A percentile compares a stretch with the other conserved stretches of the same genome.
These are phyloP conservation scores for Trichoderma hamatum DNA, from an alignment of 2,329 filamentous ascomycete genomes.

Conservation along the genomic window DNA sequence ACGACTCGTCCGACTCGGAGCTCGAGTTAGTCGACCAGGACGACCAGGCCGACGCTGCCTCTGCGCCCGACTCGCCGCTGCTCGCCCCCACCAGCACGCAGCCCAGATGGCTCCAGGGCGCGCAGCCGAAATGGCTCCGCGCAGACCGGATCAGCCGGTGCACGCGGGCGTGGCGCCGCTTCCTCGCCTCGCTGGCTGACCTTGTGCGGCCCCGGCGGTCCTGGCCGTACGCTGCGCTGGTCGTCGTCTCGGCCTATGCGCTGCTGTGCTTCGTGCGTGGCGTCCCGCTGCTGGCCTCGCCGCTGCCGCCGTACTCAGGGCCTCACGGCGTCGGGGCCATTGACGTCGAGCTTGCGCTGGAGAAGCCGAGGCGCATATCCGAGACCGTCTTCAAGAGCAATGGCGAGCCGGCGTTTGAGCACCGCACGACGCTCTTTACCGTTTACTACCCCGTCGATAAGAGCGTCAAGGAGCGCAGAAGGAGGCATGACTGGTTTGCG, in stretches of 20 bases:
- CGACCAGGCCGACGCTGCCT: not conserved
- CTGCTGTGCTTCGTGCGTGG: conserved; percentile 46
- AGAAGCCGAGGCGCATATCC: conserved; percentile 38
- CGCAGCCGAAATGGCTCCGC: conserved; percentile 19
- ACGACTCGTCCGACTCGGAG: conserved; percentile 9
- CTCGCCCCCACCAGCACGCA: conserved; percentile 20
- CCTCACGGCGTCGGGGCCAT: conserved; percentile 50
- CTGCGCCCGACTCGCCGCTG: conserved; percentile 24
- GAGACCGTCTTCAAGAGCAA: conserved; percentile 41
- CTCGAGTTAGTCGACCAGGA: not conserved
- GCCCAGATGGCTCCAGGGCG: conserved; percentile 21
- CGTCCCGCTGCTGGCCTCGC: conserved; percentile 48
- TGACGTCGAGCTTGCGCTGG: conserved; percentile 51
- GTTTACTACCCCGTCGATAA: conserved; percentile 51
- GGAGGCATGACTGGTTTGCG: conserved; percentile 50
- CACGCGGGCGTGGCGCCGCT: conserved; percentile 18
- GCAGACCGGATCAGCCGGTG: conserved; percentile 13
- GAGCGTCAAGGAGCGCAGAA: conserved; percentile 32
- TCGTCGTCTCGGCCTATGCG: conserved; percentile 40
- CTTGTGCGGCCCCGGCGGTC: conserved; percentile 40
- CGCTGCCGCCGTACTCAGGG: conserved; percentile 49
- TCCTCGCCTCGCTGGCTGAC: conserved; percentile 1
- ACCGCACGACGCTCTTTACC: conserved; percentile 53
- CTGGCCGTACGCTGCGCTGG: conserved; percentile 41
- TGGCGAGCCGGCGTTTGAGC: conserved; percentile 47